Conservation (phyloP, 805 yeast species). For the Zygotorulaspora chibaensis region DNA sequence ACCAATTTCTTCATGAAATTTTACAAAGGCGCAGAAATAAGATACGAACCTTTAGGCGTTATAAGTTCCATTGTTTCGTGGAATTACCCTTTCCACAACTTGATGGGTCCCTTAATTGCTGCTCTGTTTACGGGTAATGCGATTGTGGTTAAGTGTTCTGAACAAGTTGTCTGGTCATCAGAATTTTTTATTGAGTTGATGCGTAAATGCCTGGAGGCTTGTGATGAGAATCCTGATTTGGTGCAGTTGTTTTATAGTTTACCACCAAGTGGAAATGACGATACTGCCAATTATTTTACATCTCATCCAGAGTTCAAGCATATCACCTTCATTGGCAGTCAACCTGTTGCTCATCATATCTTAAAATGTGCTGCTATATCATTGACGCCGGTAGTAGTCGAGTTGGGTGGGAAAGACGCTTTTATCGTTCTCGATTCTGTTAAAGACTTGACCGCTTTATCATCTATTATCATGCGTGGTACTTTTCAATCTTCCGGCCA, state of each 20-base stretch:
- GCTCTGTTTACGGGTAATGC: slow-evolving; percentile 89
- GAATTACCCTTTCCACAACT: slow-evolving; percentile 96
- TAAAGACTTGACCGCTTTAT: slow-evolving; percentile 49
- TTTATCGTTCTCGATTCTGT: slow-evolving; percentile 81
- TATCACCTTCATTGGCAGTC: slow-evolving; percentile 93
- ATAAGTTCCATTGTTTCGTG: slow-evolving; percentile 90
- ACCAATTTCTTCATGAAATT: slow-evolving; percentile 71
- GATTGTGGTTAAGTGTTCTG: slow-evolving; percentile 89
- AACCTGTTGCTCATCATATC: slow-evolving; percentile 88
- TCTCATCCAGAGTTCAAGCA: slow-evolving; percentile 79
- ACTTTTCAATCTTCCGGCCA: slow-evolving; percentile 97
- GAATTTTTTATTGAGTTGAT: slow-evolving; percentile 70
- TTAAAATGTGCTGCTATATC: slow-evolving; percentile 75
- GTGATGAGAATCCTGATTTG: slow-evolving; percentile 73
- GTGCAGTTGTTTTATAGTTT: slow-evolving; percentile 87
- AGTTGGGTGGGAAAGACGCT: slow-evolving; percentile 95
- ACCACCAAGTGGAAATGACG: slow-evolving; percentile 48
- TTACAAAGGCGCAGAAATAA: slow-evolving; percentile 88
- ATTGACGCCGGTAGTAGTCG: slow-evolving; percentile 93
- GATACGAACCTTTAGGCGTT: slow-evolving; percentile 86
- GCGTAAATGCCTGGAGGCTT: slow-evolving; percentile 62
- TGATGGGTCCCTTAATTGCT: slow-evolving; percentile 89
- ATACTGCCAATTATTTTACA: slow-evolving; percentile 74
- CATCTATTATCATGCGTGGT: slow-evolving; percentile 88
- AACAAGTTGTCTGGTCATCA: slow-evolving; percentile 94